Evolutionary conservation across 441 rosid species (phyloP).

Genomic region (Brassica hybrid): DNA sequence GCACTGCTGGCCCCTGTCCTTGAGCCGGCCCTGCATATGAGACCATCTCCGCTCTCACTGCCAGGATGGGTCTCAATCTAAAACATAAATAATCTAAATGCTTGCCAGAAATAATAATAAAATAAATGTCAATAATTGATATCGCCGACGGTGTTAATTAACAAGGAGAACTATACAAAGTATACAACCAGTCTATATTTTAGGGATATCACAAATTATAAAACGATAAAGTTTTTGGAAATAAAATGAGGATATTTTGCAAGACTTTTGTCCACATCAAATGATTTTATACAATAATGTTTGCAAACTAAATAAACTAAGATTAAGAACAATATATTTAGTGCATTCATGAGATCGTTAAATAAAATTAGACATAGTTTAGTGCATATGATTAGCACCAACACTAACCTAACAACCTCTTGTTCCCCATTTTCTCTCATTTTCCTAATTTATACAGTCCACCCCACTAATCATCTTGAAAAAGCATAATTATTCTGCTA

Average conservation of each 20-base stretch:
- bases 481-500: background rate
- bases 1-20: too few relatives aligned
- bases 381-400: slow-evolving; percentile 36
- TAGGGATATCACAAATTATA: background rate
- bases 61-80: slow-evolving; percentile 29
- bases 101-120: background rate
- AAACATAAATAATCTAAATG: background rate
- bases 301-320: background rate
- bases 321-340: background rate
- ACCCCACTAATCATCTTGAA: slow-evolving; percentile 25
- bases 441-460: slow-evolving; percentile 8
- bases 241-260: background rate
- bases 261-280: background rate
- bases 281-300: background rate
- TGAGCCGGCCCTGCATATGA: too few relatives aligned
- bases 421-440: slow-evolving; percentile 34
- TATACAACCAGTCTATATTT: background rate
- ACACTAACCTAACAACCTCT: slow-evolving; percentile 26
- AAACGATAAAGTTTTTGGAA: background rate
- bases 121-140: slow-evolving; percentile 11
- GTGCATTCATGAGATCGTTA: slow-evolving; percentile 10
- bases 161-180: background rate
- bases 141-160: slow-evolving; percentile 18
- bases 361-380: slow-evolving; percentile 35
- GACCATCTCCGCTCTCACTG: slow-evolving; percentile 26